Base-by-base conservation (phyloP, 768 basidiomycete species). In the Daedaleopsis nitida region DNA sequence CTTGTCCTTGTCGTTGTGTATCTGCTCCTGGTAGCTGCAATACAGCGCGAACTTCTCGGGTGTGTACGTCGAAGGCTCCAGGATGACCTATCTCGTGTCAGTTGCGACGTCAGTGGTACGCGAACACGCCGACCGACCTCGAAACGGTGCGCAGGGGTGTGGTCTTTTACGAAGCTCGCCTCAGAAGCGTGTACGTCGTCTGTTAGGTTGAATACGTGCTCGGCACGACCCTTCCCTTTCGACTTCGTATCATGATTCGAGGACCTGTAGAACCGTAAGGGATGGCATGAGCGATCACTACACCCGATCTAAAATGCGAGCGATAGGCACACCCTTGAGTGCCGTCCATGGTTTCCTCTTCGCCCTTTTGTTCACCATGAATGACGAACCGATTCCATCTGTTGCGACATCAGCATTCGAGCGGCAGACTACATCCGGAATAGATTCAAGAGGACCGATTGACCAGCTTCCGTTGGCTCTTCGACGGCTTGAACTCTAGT, bases 11-110 rank as follows among this genome's bases (percentile, higher is more conserved):
- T 97, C 94, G 44, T 84, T 76, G 70, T 98, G 96, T 23, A 97
- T 86, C 7, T 85, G 78, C 34, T 72, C 73, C 72, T 95, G 96
- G 73, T 98, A 98, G 60, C 81, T 80, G 68, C 82, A 73, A 69
- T 82, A 98, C 17, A 98, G 80, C 7, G 75, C 78, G 70, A 84
- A 96, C 70, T 96, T 96, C 76, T 98, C 94, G 2, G 80, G 69
- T 0, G 88, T 89, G 69, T 78, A 94, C 14, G 85, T 83, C 1
- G 95, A 84, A 5, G 86, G 87, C 68, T 94, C 93, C 8, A 97
- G 75, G 1, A 77, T 82, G 17, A 89, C 85, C 94, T 96, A 57
- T 17, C 21, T 42, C 19, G 47, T 39, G 35, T 57, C 14, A 45
- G n/a, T 27, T 16, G 2, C 45, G n/a, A 13, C 21, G 47, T 24